These are phyloP conservation scores for Auriscalpium orientale DNA, from an alignment of 768 basidiomycete species.

Conservation along the genomic window DNA sequence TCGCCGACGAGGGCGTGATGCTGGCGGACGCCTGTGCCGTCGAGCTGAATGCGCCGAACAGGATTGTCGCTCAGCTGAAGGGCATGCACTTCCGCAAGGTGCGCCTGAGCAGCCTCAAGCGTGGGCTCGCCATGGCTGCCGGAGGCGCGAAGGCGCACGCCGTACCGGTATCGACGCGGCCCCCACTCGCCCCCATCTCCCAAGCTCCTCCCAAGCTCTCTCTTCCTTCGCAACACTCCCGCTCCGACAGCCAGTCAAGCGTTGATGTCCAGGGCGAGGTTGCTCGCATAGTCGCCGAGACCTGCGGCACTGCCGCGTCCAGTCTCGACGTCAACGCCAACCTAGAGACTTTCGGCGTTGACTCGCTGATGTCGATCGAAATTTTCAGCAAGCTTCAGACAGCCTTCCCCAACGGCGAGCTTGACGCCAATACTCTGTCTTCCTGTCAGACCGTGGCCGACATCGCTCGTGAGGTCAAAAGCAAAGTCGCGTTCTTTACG, in stretches of 20 bases:
- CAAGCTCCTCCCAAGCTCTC: background rate
- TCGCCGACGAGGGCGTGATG: conserved; percentile 37
- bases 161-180: background rate
- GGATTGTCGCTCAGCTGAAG: conserved; percentile 48
- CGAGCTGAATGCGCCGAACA: conserved; percentile 25
- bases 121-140: conserved; percentile 32
- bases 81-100: conserved; percentile 55
- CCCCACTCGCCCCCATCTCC: background rate
- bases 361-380: conserved; percentile 24
- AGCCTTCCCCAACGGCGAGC: conserved; percentile 26
- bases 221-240: background rate
- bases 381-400: conserved; percentile 31
- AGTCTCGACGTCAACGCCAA: conserved; percentile 4
- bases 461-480: conserved; percentile 19
- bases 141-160: conserved; percentile 2
- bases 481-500: background rate
- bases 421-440: conserved; percentile 25
- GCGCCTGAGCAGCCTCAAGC: conserved; percentile 40
- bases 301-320: conserved; percentile 26
- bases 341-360: conserved; percentile 19
- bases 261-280: conserved; percentile 24
- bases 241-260: background rate
- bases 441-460: conserved; percentile 31
- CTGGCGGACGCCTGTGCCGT: conserved; percentile 47
- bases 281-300: conserved; percentile 31